Evolutionary conservation across 345 rosid species (phyloP), one percentile per base, ranked within the genome.

Genomic region (Eucalyptus pauciflora): DNA sequence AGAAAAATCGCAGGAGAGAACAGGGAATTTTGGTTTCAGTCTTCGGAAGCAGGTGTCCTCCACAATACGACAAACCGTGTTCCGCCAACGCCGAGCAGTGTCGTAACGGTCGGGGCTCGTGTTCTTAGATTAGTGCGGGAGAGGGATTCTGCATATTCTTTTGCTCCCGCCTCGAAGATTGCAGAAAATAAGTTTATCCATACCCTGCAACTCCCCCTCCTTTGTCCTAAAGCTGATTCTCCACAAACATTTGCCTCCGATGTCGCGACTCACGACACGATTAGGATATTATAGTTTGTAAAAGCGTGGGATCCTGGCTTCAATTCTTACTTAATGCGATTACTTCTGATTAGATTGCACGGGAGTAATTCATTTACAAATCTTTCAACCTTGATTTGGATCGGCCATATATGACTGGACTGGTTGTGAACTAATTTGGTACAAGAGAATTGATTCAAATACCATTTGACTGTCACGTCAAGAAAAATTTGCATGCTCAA

Each of bases 381-480:
- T 5, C 4, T 6, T 76, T 37, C 22, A 37, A 18, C 81, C 27
- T 18, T 1, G 7, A 43, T 71, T 9, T 71, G 4, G 46, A 10
- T 71, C 6, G 15, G 27, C 8, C 6, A 37, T 76, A 13, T 37
- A 5, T 76, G 48, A 37, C 1, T 20, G 1, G 7, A 76, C 7
- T 0, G 1, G 3, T 6, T 76, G 4, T 20, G 13, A 33, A 69
- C 4, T 33, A 0, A 37, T 10, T 7, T 2, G 27, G 1, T 18
- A 1, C 4, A 5, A 10, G 1, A 69, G 22, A 10, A 5, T 13
- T 10, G 27, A 76, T 37, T 37, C 48, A 76, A 24, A 76, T 10
- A 20, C 27, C 14, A 37, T 37, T 22, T 2, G 46, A 37, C 5
- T 6, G 27, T 12, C 10, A 18, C 0, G 0, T 2, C 27, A 76